A percentile compares a stretch with the other conserved stretches of the same genome.
Conservation (phyloP, 371 early-diverging fungal species). For the Mortierella sp. region DNA sequence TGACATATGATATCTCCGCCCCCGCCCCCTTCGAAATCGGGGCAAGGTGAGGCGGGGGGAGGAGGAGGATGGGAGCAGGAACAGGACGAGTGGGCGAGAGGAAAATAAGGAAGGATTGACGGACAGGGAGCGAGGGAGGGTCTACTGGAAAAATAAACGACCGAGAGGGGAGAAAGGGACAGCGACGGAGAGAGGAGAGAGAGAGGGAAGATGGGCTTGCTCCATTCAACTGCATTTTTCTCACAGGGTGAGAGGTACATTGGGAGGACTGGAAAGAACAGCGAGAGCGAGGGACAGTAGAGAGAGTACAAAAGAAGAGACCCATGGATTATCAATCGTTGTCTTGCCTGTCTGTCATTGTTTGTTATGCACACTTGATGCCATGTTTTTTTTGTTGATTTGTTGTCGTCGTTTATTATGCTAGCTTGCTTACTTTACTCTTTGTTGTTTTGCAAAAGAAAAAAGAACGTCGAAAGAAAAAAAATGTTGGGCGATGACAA, state of each 20-base stretch:
- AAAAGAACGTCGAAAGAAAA: neutral
- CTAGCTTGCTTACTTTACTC: too few relatives aligned
- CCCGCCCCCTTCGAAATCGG: neutral
- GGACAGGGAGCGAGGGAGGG: too few relatives aligned
- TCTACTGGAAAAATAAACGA: too few relatives aligned
- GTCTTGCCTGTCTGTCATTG: neutral
- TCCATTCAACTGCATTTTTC: neutral
- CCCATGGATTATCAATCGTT: neutral
- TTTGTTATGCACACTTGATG: neutral
- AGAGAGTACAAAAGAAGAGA: neutral
- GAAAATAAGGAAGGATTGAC: neutral
- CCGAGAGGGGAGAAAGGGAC: too few relatives aligned
- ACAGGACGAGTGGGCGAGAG: neutral
- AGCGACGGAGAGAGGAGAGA: too few relatives aligned
- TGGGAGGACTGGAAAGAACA: neutral
- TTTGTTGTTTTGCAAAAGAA: neutral
- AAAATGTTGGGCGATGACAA: neutral
- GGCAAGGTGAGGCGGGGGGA: neutral
- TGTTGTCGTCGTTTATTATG: neutral
- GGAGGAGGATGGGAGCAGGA: neutral
- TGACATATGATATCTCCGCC: slow-evolving; percentile 11
- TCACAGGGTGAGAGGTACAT: neutral
- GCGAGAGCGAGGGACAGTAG: neutral
- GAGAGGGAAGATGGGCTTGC: neutral
- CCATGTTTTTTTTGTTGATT: neutral